Evolutionary conservation across 208 protist species (phyloP), one percentile per base, ranked within the genome.

Genomic region (Trypanosoma melophagium): DNA sequence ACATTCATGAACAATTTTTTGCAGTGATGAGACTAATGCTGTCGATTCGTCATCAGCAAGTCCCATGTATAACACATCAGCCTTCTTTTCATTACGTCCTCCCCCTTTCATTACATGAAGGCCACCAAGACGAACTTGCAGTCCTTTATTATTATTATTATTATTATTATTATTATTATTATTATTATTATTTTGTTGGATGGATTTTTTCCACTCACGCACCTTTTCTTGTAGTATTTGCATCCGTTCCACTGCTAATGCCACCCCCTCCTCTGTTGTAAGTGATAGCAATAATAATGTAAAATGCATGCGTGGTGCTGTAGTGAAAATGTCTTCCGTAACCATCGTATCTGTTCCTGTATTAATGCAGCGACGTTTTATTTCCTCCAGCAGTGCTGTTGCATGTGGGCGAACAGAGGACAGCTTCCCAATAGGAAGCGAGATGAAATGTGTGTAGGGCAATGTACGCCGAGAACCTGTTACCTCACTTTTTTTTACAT

Each of bases 401-500:
- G 76, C 74, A 22, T 60, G 65, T 16, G 53, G 22, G 28, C 59
- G 50, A 17, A 82, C 76, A 31, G 62, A 63, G 1, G 77, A 61
- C 40, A 86, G 35, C 54, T 80, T 88, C 16, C 85, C 87, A 16
- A 95, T 69, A 10, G 90, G 87, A 13, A 95, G 61, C 0, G 90
- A 80, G 1, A 95, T 50, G 60, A 95, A 95, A 74, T 95, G 90
- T 2, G 90, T 95, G 77, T 84, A 95, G 40, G 49, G 60, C 13
- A 52, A 49, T n/a, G 49, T 71, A 4, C 14, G 22, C 7, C 10
- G 54, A 21, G 17, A 9, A 53, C 21, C 5, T 4, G 40, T 22
- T 17, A 5, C 12, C 4, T 28, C 14, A 25, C 38, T 19, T 16
- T 5, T 24, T 28, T 19, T 40, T 3, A 24, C 49, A 16, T 25